Percentiles rank a stretch among this genome's conserved stretches.
Conservation (phyloP, 2,329 filamentous ascomycete species). For the Alternaria ventricosa region DNA sequence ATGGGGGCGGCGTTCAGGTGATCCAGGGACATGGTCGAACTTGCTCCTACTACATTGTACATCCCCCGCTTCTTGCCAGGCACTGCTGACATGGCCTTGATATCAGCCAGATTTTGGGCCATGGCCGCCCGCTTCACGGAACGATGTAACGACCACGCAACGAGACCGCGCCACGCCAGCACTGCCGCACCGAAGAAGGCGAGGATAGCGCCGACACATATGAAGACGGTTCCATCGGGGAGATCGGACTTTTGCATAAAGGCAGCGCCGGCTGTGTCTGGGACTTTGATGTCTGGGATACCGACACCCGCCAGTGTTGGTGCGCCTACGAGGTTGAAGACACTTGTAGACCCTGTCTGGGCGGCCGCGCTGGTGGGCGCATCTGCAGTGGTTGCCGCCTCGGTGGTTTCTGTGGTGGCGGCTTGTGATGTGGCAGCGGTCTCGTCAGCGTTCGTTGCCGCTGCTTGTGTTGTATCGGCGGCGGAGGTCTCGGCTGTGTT, state of each 20-base stretch:
- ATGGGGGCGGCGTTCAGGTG: conserved; percentile 51
- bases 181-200: conserved; percentile 83
- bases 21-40: conserved; percentile 64
- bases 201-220: conserved; percentile 86
- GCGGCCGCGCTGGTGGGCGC: conserved; percentile 15
- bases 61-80: conserved; percentile 48
- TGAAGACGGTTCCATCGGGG: conserved; percentile 95
- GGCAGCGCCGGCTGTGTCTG: conserved; percentile 81
- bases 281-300: conserved; percentile 75
- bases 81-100: conserved; percentile 65
- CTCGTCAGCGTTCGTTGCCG: conserved; percentile 1
- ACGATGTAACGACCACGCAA: conserved; percentile 90
- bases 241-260: conserved; percentile 88
- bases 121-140: conserved; percentile 87
- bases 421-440: conserved; percentile 25
- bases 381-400: conserved; percentile 21
- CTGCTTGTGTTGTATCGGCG: conserved; percentile 8
- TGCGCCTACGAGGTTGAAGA: conserved; percentile 36
- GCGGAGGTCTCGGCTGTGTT: conserved; percentile 17
- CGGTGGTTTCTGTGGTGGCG: conserved; percentile 11
- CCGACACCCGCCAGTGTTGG: conserved; percentile 64
- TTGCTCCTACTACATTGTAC: conserved; percentile 55
- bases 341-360: conserved; percentile 39
- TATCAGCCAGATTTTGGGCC: conserved; percentile 72
- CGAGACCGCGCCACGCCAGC: conserved; percentile 83